Percentiles rank a stretch among this genome's conserved stretches.
Conservation (phyloP, 2,329 filamentous ascomycete genomes). For the Simplicillium aogashimaense region DNA sequence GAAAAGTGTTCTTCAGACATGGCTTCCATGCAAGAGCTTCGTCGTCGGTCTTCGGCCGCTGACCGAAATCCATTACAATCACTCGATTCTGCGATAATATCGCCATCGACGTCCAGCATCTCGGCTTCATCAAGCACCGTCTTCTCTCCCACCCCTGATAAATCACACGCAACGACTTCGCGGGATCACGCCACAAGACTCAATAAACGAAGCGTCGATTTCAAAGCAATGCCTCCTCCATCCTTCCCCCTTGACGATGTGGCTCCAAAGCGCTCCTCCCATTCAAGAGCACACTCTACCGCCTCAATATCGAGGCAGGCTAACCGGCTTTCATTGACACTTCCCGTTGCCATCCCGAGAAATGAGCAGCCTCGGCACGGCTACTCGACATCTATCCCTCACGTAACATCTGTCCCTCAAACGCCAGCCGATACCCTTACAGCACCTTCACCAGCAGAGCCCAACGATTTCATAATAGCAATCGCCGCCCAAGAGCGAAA, state of each 20-base stretch:
- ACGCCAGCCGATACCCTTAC: conserved; percentile 38
- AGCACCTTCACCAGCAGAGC: conserved; percentile 38
- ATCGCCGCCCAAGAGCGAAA: conserved; percentile 86
- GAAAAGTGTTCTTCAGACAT: conserved; percentile 22
- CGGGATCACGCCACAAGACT: not conserved
- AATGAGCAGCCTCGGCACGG: conserved; percentile 42
- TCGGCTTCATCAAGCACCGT: conserved; percentile 14
- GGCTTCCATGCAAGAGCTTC: conserved; percentile 26
- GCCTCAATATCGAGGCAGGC: conserved; percentile 43
- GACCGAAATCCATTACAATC: conserved; percentile 18
- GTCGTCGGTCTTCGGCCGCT: conserved; percentile 27
- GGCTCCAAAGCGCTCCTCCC: conserved; percentile 23
- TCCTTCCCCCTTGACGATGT: conserved; percentile 27
- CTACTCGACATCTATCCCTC: conserved; percentile 20
- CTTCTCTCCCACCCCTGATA: conserved; percentile 12
- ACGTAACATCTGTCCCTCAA: conserved; percentile 31
- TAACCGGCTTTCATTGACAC: conserved; percentile 50
- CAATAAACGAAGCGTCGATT: conserved; percentile 7
- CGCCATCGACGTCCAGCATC: conserved; percentile 11
- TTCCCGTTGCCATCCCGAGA: conserved; percentile 48
- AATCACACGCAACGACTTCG: conserved; percentile 3
- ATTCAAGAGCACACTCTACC: conserved; percentile 34
- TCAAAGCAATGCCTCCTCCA: conserved; percentile 22
- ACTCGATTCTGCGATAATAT: too few species aligned
- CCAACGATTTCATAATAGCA: conserved; percentile 69